Evolutionary conservation across 2,329 filamentous ascomycete genomes (phyloP), one percentile per base, ranked within the genome.

Genomic region (Drechslera avenae): DNA sequence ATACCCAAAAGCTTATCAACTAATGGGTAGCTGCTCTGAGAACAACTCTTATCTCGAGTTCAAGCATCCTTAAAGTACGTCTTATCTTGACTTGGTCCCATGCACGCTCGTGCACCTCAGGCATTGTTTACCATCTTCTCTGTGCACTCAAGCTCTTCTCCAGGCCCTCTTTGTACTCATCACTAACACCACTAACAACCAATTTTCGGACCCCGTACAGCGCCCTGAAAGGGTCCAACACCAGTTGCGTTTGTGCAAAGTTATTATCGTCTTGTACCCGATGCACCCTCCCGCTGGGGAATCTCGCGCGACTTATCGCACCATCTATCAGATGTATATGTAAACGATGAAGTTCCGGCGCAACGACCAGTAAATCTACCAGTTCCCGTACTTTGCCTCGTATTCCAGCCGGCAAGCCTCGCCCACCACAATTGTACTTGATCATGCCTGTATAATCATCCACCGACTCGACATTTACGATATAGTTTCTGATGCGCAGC

Each of bases 401-500:
- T 21, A 81, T 64, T 0, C 78, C 77, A 21, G 74, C 73, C 2
- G 73, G 72, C 31, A 81, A 56, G 1, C 77, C 77, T 19, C 69
- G 62, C 0, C 77, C 78, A 1, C 73, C 69, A n/a, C 75, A 77
- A 56, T 81, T 80, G 59, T 76, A 80, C 57, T 80, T 81, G 52
- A 80, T 77, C 78, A 79, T 79, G 3, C 77, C 78, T 1, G 76
- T 79, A 45, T 80, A 80, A 33, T 72, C 70, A 57, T 81, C 79
- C 19, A 79, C 75, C 44, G 76, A 74, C 63, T 80, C 76, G 2
- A 81, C 70, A 39, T 74, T 75, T 7, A 81, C 61, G 34, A 78
- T 49, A 30, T 77, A 74, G 23, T 73, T 67, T 59, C 68, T 74
- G 6, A 81, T 71, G 16, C 74, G 56, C 36, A 71, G 40, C 43